Base-by-base conservation (phyloP, 495 filamentous ascomycete genomes). In the Xylona heveae region DNA sequence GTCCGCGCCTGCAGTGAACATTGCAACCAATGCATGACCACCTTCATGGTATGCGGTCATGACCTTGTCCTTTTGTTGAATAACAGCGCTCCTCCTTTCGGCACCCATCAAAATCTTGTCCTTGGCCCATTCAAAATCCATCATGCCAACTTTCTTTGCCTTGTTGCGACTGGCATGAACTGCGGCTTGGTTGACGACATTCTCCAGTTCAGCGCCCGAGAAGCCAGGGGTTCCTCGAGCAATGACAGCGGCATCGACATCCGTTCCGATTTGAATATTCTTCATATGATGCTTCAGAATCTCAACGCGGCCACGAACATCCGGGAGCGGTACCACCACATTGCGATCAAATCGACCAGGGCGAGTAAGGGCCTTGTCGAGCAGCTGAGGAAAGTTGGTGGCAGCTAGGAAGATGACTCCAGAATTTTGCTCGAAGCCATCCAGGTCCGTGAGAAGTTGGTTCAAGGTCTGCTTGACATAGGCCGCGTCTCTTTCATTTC, bases 81-180 rank as follows among this genome's bases (percentile, higher is more conserved):
- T 90, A 37, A 94, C 69, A 48, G 80, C 75, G 45, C 71, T 85
- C 43, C 67, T 71, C 48, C 74, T 68, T 58, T 95, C 88, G 19
- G 85, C 79, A 28, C 88, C 88, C 79, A 97, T 91, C 58, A 95
- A 74, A 35, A 97, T 80, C 54, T 84, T 91, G 58, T 97, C 88
- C 51, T 90, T 94, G 28, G 88, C 85, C 81, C 82, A 95, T 39
- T 94, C 88, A 33, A 97, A 77, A 46, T 95, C 81, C 13, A 62
- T 48, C 47, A 80, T 73, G 14, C 62, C 57, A 38, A 97, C 83
- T 26, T 68, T 66, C 26, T 52, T 53, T 10, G 71, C 62, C 52
- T 79, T 85, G 31, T 72, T 61, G 48, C 83, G 78, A 48, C 75
- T 80, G 10, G 88, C 88, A 42, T 74, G 81, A 22, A 95, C 73